Evolutionary conservation across 352 stramenopile genomes (phyloP).

Genomic region (Phytopythium delawarense): DNA sequence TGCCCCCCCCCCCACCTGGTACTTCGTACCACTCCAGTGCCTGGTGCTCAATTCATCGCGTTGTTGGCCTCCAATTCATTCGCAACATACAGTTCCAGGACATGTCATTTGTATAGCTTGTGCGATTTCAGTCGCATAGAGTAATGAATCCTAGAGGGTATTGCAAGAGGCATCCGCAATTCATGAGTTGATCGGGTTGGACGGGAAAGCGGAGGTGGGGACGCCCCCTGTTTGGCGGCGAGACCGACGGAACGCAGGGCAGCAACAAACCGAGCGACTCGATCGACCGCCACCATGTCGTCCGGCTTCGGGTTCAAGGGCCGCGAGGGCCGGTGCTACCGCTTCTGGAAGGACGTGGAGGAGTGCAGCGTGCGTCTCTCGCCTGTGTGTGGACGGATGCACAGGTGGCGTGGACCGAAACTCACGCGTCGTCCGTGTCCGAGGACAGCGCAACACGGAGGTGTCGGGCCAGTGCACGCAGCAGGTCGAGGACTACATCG

Average conservation of each 20-base stretch:
- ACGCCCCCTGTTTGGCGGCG: background rate
- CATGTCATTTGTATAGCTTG: no score
- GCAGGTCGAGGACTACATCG: slow-evolving; percentile 93
- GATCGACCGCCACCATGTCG: slow-evolving; percentile 65
- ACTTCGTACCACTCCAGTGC: no score
- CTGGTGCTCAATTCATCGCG: no score
- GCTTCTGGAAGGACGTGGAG: slow-evolving; percentile 93
- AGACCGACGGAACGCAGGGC: slow-evolving; percentile 6
- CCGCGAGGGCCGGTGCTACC: slow-evolving; percentile 90
- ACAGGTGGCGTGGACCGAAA: background rate
- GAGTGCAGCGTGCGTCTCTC: slow-evolving; percentile 89
- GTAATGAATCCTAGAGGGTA: no score
- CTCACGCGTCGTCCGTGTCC: slow-evolving; percentile 9
- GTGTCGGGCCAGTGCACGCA: slow-evolving; percentile 74
- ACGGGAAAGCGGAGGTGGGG: no score
- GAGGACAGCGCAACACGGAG: slow-evolving; percentile 74
- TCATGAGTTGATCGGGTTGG: no score
- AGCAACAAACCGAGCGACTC: background rate
- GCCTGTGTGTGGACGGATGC: slow-evolving; percentile 21
- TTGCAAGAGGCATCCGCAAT: no score
- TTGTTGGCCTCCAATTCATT: no score
- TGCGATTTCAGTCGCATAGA: no score
- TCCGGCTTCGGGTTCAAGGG: slow-evolving; percentile 94
- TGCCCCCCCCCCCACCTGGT: no score
- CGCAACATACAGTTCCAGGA: no score